Base-by-base conservation (phyloP, 2,329 filamentous ascomycete species). In the Hypoxylon sp. region DNA sequence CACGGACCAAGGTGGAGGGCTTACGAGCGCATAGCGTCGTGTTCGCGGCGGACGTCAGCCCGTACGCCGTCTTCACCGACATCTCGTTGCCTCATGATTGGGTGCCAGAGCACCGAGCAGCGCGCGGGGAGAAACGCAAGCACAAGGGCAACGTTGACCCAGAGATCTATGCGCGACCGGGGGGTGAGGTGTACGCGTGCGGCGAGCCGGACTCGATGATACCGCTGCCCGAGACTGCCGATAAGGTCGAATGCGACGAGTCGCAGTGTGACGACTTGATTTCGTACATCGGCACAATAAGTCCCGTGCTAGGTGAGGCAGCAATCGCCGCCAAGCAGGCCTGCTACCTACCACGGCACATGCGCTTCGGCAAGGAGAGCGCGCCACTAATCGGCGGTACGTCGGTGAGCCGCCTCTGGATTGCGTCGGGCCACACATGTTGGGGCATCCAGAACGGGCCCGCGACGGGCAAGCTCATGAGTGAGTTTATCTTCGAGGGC, bases 381-480 rank as follows among this genome's bases (percentile, higher is more conserved):
- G 89, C 88, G 0, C 95, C 96, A 4, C 79, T 98, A 53, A 86
- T 98, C 23, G 96, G 96, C 0, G 82, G 85, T 58, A 94, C 94
- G 6, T 86, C 87, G 1, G 88, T 91, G 0, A 87, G 89, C 5
- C 94, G 94, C 0, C 75, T 98, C 46, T 90, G 91, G 78, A 84
- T 98, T 65, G 96, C 96, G 0, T 87, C 93, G 0, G 96, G 96
- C 0, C 96, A 99, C 82, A 97, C 94, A 1, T 98, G 95, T 81
- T 99, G 96, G 96, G 96, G 96, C 0, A 97, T 99, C 21, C 95
- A 98, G 82, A 98, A 99, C 81, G 93, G 90, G 0, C 94, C 95
- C 0, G 96, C 87, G 1, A 98, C 95, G 6, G 93, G 93, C 3
- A 93, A 90, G 80, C 79, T 95, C 41, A 91, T 96, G 83, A 91